These are phyloP conservation scores for Pyronema domesticum DNA, from an alignment of 495 filamentous ascomycete species.

Conservation along the genomic window DNA sequence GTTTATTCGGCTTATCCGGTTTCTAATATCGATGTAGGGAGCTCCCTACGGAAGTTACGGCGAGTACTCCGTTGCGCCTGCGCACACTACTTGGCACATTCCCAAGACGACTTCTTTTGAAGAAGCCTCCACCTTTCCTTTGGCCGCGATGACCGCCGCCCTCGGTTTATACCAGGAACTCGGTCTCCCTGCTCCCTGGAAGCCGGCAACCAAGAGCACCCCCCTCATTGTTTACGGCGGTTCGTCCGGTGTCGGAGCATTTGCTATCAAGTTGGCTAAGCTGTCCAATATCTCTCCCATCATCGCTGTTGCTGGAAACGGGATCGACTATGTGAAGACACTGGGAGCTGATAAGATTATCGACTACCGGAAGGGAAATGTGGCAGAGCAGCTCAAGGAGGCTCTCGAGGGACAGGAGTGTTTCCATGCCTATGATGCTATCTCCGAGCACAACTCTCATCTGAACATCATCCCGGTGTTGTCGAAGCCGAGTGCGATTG, in stretches of 20 bases:
- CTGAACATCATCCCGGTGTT: background rate
- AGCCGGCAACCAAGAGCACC: slow-evolving; percentile 26
- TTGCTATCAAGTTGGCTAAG: slow-evolving; percentile 29
- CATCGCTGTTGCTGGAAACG: slow-evolving; percentile 27
- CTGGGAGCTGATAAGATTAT: slow-evolving; percentile 18
- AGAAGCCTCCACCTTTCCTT: slow-evolving; percentile 27
- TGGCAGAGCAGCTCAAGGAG: slow-evolving; percentile 23
- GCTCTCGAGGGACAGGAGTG: slow-evolving; percentile 24
- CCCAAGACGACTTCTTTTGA: slow-evolving; percentile 29
- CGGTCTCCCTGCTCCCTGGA: slow-evolving; percentile 17
- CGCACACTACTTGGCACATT: slow-evolving; percentile 28
- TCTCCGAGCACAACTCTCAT: slow-evolving; percentile 10
- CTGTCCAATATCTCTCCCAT: slow-evolving; percentile 27
- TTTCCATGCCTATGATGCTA: slow-evolving; percentile 23
- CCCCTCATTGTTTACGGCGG: slow-evolving; percentile 28
- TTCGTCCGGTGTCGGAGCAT: slow-evolving; percentile 27
- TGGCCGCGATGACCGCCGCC: slow-evolving; percentile 29
- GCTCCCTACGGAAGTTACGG: slow-evolving; percentile 25
- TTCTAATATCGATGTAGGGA: too few species aligned
- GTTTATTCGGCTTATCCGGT: too few species aligned
- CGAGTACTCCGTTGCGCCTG: slow-evolving; percentile 29
- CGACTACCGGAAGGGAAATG: slow-evolving; percentile 29
- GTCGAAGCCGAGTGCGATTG: too few species aligned
- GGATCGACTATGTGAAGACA: background rate
- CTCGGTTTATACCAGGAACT: slow-evolving; percentile 26